Conservation (phyloP, 1,139 yeast species). For the Taphrina confusa region DNA sequence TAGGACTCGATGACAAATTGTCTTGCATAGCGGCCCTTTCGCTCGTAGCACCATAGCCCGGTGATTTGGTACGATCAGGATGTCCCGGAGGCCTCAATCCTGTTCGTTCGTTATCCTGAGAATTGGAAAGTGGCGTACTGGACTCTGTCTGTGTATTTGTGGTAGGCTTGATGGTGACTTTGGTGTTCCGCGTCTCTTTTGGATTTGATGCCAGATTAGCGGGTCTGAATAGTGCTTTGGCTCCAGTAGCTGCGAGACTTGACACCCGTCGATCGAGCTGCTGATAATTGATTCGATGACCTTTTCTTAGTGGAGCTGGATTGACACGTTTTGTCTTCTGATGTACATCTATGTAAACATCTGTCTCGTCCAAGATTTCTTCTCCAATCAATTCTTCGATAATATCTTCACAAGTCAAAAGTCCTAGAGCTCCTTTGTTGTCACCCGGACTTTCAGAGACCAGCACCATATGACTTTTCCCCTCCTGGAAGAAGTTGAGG, state of each 20-base stretch:
- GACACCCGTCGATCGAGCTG: slow-evolving; percentile 24
- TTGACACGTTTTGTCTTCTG: slow-evolving; percentile 26
- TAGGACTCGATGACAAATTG: slow-evolving; percentile 15
- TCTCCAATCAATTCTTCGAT: slow-evolving; percentile 97
- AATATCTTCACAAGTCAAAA: slow-evolving; percentile 90
- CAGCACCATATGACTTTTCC: slow-evolving; percentile 95
- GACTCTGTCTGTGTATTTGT: neutral
- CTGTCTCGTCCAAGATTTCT: slow-evolving; percentile 96
- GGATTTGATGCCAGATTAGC: slow-evolving; percentile 30
- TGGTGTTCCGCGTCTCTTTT: slow-evolving; percentile 23
- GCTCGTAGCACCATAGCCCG: slow-evolving; percentile 22
- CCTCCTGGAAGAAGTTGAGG: slow-evolving; percentile 94
- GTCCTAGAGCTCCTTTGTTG: slow-evolving; percentile 84
- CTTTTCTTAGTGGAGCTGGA: slow-evolving; percentile 23
- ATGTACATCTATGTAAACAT: slow-evolving; percentile 79
- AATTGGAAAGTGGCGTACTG: neutral
- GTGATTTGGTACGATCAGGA: slow-evolving; percentile 12
- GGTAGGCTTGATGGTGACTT: slow-evolving; percentile 32
- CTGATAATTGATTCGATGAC: slow-evolving; percentile 30
- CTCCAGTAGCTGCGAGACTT: neutral
- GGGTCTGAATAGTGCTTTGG: slow-evolving; percentile 29
- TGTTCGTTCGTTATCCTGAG: slow-evolving; percentile 8
- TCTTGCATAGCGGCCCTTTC: slow-evolving; percentile 31
- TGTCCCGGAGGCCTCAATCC: slow-evolving; percentile 30
- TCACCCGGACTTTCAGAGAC: slow-evolving; percentile 87